phyloP scores from a whole-genome alignment of 371 early-diverging fungal species.

The Batkoa obscura region DNA sequence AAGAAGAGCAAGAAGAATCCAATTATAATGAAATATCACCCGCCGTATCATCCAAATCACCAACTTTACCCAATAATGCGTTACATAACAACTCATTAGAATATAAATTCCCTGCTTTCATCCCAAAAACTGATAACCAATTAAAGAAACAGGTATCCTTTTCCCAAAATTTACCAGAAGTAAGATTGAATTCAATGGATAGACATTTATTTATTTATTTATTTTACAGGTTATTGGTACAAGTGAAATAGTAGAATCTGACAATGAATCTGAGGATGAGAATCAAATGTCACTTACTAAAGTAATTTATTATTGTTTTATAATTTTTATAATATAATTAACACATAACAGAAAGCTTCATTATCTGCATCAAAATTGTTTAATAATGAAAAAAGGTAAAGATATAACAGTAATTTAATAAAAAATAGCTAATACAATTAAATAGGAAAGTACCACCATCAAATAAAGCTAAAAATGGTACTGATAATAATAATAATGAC shows the following conservation, averaged over 20 bases:
- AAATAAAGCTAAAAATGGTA: too few species aligned
- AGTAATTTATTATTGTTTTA: too few species aligned
- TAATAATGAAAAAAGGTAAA: too few species aligned
- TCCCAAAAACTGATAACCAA: background rate
- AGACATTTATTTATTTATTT: background rate
- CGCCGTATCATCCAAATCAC: background rate
- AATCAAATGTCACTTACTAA: too few species aligned
- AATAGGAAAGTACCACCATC: too few species aligned
- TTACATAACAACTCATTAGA: background rate
- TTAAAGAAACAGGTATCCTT: constrained; percentile 5
- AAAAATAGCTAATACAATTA: too few species aligned
- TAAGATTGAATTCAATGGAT: background rate
- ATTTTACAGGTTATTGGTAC: constrained; percentile 1
- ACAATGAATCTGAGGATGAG: background rate
- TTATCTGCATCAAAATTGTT: too few species aligned
- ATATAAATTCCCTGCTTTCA: too few species aligned
- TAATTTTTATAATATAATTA: too few species aligned
- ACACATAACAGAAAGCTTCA: too few species aligned
- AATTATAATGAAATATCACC: background rate
- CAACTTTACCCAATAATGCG: background rate
- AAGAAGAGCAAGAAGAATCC: background rate
- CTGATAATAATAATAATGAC: background rate
- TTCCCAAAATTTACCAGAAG: constrained; percentile 2
- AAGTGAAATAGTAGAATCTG: background rate
- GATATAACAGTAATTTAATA: too few species aligned